Conservation (phyloP, 768 basidiomycete genomes). For the Suillus brevipes region DNA sequence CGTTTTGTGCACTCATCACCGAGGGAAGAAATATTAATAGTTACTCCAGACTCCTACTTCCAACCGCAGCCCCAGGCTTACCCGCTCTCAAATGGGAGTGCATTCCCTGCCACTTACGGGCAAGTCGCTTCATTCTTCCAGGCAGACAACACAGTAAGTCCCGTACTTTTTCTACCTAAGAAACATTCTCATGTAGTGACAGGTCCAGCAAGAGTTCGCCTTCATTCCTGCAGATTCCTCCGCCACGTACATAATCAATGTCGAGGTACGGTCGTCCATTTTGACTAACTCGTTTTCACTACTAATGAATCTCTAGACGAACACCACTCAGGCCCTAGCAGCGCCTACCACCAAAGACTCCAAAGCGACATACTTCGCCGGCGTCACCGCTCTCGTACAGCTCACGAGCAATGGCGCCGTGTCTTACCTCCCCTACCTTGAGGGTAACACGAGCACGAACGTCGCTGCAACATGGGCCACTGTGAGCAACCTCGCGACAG, state of each 20-base stretch:
- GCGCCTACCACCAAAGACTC: constrained; percentile 64
- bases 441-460: constrained; percentile 44
- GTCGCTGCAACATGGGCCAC: constrained; percentile 48
- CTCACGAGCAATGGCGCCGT: constrained; percentile 61
- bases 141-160: constrained; percentile 43
- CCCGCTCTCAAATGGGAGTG: constrained; percentile 41
- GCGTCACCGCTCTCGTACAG: constrained; percentile 62
- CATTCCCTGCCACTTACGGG: constrained; percentile 70
- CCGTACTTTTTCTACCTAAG: not conserved
- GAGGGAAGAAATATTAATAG: not conserved
- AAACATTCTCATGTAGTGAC: not conserved
- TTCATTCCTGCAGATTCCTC: constrained; percentile 77
- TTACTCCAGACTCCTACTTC: constrained; percentile 65
- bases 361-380: constrained; percentile 62
- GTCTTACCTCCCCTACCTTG: constrained; percentile 58
- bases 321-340: constrained; percentile 60
- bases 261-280: constrained; percentile 45
- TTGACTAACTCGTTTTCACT: not conserved
- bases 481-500: constrained; percentile 45
- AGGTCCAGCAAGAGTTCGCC: constrained; percentile 75
- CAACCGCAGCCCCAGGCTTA: constrained; percentile 70
- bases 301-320: constrained; percentile 41
- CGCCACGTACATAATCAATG: constrained; percentile 72
- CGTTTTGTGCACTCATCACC: constrained; percentile 25
- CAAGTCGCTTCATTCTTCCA: constrained; percentile 72